Evolutionary conservation across 2,329 filamentous ascomycete species (phyloP), one percentile per base, ranked within the genome.

Genomic region (Nannizziopsis barbatae): DNA sequence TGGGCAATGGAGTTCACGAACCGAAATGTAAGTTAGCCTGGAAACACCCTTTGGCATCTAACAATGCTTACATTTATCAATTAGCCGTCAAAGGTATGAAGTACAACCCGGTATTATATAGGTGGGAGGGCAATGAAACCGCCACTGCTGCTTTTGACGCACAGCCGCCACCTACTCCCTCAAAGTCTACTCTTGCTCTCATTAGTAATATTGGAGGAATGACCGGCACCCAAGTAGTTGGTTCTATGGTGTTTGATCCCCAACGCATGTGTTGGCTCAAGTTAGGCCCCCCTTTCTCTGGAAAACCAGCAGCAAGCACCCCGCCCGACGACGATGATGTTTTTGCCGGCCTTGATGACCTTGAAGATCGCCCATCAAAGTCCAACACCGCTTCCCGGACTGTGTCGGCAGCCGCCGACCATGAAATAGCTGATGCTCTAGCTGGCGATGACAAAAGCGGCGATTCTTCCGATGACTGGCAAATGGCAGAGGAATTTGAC

Each of bases 231-330:
- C 89, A 95, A 66, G 84, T 95, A 32, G 88, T 95, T 50, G 86
- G 88, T n/a, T 87, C 88, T 57, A 98, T 98, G 92, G 84, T 96
- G 8, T 98, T 96, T 63, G 92, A 98, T 62, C 92, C 92, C 2
- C 83, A 87, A 53, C 86, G 86, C 58, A 96, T 98, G 90, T 93
- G 88, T 64, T 98, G 92, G 92, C 75, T 96, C 49, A 95, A 95
- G 65, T 73, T 92, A 52, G 72, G 53, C 72, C 75, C 41, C 65
- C 71, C 14, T 63, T 74, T 61, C 30, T 56, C 60, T 8, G 59
- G 58, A 9, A 53, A 53, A 30, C 54, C 62, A 32, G 61, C 58
- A 2, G 62, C 66, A 7, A 68, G 73, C 3, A 67, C 71, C 51
- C 83, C 81, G 17, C 68, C 85, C 12, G 86, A 93, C 43, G 86